Conservation (phyloP, 2,329 filamentous ascomycete species). For the Phaeosphaeriaceae sp. region DNA sequence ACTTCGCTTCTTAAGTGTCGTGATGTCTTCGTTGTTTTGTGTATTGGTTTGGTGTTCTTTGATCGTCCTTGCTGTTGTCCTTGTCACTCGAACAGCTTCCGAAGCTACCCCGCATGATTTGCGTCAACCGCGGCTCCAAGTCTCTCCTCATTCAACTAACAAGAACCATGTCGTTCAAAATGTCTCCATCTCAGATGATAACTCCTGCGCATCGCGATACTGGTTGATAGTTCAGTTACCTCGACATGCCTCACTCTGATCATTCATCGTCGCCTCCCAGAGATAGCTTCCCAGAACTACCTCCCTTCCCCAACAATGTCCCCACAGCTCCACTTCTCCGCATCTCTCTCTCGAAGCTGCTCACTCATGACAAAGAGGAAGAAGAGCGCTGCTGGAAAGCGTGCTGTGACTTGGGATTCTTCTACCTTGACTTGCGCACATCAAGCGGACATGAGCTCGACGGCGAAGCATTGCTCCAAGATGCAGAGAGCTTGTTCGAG, state of each 20-base stretch:
- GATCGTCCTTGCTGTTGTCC: too few species aligned
- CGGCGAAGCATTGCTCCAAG: slow-evolving; percentile 51
- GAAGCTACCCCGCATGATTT: slow-evolving; percentile 24
- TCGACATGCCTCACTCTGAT: slow-evolving; percentile 31
- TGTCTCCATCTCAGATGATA: not conserved
- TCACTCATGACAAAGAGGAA: slow-evolving; percentile 43
- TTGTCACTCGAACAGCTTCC: slow-evolving; percentile 2
- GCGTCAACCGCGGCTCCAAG: slow-evolving; percentile 2
- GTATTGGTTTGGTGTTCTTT: too few species aligned
- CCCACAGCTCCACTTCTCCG: slow-evolving; percentile 51
- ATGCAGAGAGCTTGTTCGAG: slow-evolving; percentile 56
- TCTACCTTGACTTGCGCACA: slow-evolving; percentile 60
- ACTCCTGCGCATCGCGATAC: not conserved
- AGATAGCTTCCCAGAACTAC: slow-evolving; percentile 41
- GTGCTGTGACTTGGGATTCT: slow-evolving; percentile 62
- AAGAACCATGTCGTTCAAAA: not conserved
- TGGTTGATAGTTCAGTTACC: not conserved
- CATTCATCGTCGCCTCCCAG: slow-evolving; percentile 16
- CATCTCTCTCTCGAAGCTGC: slow-evolving; percentile 51
- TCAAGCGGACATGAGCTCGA: slow-evolving; percentile 16
- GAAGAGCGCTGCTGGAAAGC: slow-evolving; percentile 49
- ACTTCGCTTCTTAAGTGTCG: not conserved
- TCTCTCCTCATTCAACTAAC: not conserved
- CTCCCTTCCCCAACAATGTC: slow-evolving; percentile 52
- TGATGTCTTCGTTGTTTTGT: not conserved